Conservation (phyloP, 2,329 filamentous ascomycete species). For the Colletotrichum australisinense region DNA sequence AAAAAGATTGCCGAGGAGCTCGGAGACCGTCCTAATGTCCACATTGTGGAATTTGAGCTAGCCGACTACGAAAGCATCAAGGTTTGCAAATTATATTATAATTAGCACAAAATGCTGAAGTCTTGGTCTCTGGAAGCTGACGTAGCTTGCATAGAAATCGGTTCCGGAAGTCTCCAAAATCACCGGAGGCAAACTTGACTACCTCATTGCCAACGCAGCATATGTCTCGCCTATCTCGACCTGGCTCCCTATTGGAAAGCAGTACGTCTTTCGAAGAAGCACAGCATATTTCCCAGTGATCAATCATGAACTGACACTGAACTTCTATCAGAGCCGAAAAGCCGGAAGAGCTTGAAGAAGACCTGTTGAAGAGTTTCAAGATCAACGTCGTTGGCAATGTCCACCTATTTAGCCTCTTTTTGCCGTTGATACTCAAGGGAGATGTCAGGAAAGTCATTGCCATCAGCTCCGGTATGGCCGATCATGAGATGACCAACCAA, state of each 20-base stretch:
- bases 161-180: constrained; percentile 42
- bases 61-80: constrained; percentile 51
- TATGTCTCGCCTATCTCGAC: constrained; percentile 44
- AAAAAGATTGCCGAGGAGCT: constrained; percentile 55
- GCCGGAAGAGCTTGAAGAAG: constrained; percentile 25
- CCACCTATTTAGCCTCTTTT: constrained; percentile 63
- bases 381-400: constrained; percentile 64
- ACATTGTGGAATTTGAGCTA: constrained; percentile 55
- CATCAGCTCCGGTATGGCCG: constrained; percentile 60
- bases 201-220: constrained; percentile 64
- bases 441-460: constrained; percentile 64
- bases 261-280: constrained; percentile 45
- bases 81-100: constrained; percentile 33
- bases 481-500: constrained; percentile 54
- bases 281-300: fast-evolving
- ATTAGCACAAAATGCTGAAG: background rate
- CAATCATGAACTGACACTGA: background rate
- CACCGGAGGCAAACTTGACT: constrained; percentile 57
- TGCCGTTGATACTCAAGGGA: constrained; percentile 64
- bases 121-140: background rate
- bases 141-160: background rate
- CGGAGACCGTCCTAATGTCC: constrained; percentile 51
- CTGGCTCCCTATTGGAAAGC: constrained; percentile 46
- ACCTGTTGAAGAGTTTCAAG: constrained; percentile 44
- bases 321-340: constrained; percentile 12